Base-by-base conservation (phyloP, 2,329 filamentous ascomycete species). In the Bipolaris gigantea region DNA sequence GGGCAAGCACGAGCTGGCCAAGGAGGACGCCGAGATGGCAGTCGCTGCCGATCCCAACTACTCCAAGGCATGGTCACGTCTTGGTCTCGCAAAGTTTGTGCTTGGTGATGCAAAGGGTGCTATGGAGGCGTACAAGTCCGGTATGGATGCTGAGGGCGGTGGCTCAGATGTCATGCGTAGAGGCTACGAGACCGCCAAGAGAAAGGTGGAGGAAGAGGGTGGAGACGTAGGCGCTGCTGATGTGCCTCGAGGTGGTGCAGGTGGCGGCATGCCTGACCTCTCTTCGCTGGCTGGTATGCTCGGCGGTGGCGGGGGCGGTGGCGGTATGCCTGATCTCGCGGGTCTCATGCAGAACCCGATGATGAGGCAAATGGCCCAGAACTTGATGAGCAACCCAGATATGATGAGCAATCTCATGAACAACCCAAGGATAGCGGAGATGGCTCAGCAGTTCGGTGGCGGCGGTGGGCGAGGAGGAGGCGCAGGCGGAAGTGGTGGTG, bases 161-260 rank as follows among this genome's bases (percentile, higher is more conserved):
- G 94, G 94, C 57, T 95, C 90, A 64, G 92, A 97, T 15, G 92
- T 93, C 56, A 97, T 97, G 94, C 93, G 92, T 82, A 95, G 93
- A 79, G 94, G 94, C 18, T 94, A 85, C 72, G 92, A 97, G 83
- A 97, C 94, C 15, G 93, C 92, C 48, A 94, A 89, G 83, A 86
- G 86, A 69, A 85, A 89, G 67, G 88, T 95, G 41, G 90, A 93
- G 60, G 92, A 96, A 76, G 84, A 93, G 68, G 86, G 72, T n/a
- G 76, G 71, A 16, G 83, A 81, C 51, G 82, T 83, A 51, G 79
- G 81, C 46, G 76, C 75, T 44, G 77, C 71, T 6, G 71, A 73
- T 40, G 65, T 66, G 8, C 54, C 71, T 7, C 62, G 74, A 38
- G 67, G 81, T 13, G 86, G 81, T 7, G 86, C 83, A 5, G 87